Evolutionary conservation across 2,329 filamentous ascomycete species (phyloP), one percentile per base, ranked within the genome.

Genomic region (Akanthomyces muscarius): DNA sequence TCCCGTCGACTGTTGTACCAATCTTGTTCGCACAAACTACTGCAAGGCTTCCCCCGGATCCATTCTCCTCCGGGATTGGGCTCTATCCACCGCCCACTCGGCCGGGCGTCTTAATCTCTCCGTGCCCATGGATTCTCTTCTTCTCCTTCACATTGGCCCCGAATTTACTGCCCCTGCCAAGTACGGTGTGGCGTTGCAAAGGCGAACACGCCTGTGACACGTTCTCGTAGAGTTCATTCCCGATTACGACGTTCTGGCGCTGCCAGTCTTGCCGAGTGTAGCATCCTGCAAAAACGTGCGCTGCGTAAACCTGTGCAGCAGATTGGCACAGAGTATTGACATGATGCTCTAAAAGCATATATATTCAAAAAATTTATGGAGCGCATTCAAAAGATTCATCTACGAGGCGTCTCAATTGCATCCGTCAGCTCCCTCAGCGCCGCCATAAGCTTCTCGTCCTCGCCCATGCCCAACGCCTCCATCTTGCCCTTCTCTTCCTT

Each of bases 391-490:
- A 61, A 54, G 5, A 48, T 30, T 14, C 41, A 38, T 13, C 41
- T 45, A 6, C 41, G 59, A 45, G 28, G 38, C 21, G 59, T 50
- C 33, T 41, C 13, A 30, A 63, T 51, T 25, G 54, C 44, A 44
- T 63, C 54, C 47, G 33, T 57, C 55, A 65, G 53, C 2, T 56
- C 61, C 2, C 63, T 55, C 51, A 57, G 61, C 13, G 62, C 62
- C 30, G 33, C 56, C 51, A 54, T 38, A 1, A 61, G 44, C 57
- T 45, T 41, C 25, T 64, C 56, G 10, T 61, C 56, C 18, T 63
- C 55, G 14, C 21, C 16, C 47, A 41, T 33, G 36, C 44, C 16
- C 3, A 55, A 41, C 4, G 18, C 5, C 16, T 25, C 18, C 3
- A 54, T 21, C n/a, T 48, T 38, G 21, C 10, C 44, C 18, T 21